Evolutionary conservation across 441 rosid genomes (phyloP).

Genomic region (Aleurites moluccanus): DNA sequence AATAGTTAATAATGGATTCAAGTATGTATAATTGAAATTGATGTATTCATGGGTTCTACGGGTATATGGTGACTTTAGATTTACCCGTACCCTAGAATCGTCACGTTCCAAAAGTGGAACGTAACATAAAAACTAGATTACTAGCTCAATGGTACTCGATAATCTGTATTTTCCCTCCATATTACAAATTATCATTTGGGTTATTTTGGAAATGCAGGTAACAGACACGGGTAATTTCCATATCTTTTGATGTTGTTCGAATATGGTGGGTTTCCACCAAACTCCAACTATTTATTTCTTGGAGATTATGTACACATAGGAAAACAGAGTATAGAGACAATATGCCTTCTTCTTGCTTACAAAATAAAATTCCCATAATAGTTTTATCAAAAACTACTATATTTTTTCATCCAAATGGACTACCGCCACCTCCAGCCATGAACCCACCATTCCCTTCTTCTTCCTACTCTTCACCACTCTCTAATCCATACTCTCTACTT

Average conservation of each 20-base stretch:
- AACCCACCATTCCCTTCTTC: conserved; percentile 27
- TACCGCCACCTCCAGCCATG: conserved; percentile 31
- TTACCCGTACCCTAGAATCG: too few relatives aligned
- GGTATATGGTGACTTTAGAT: too few relatives aligned
- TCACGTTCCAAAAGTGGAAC: too few relatives aligned
- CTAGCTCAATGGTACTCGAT: too few relatives aligned
- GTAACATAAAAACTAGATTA: too few relatives aligned
- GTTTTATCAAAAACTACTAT: too few relatives aligned
- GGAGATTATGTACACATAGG: conserved; percentile 94
- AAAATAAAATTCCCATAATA: conserved; percentile 83
- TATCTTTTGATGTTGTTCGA: conserved; percentile 78
- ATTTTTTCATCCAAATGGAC: conserved; percentile 33
- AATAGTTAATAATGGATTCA: too few relatives aligned
- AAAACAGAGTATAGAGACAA: conserved; percentile 84
- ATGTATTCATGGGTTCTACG: too few relatives aligned
- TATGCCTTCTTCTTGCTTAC: conserved; percentile 81
- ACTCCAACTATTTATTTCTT: conserved; percentile 68
- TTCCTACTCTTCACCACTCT: neutral
- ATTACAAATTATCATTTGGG: neutral
- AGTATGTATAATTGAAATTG: too few relatives aligned
- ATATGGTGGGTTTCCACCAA: conserved; percentile 85
- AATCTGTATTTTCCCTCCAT: neutral
- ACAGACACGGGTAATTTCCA: conserved; percentile 83
- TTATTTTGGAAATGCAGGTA: conserved; percentile 44
- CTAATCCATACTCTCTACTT: conserved; percentile 23